Evolutionary conservation across 345 rosid genomes (phyloP), one percentile per base, ranked within the genome.

Genomic region (Populus tremula): DNA sequence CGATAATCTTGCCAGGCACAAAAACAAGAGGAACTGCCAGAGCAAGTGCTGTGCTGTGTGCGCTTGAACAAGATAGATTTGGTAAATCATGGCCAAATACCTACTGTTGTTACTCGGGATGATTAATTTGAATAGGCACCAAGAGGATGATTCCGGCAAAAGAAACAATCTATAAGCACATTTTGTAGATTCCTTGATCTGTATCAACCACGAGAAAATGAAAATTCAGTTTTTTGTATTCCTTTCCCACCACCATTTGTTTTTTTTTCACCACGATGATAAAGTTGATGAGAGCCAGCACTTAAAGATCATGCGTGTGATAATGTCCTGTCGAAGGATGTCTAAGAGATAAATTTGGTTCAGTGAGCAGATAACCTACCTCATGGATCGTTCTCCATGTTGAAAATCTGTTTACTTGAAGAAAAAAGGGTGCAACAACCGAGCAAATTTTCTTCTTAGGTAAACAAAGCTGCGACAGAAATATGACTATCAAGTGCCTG

Each of bases 1-100:
- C 20, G 50, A 18, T 74, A 62, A 47, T 27, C 63, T 66, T 68
- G 53, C 69, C 87, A 93, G 96, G 96, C 93, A 76, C 94, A 93
- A 59, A 88, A 91, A 78, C 92, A 88, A 56, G 94, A 91, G 84
- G 98, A 93, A 72, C 84, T 93, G 62, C 98, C 98, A 9, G 98
- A 93, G 80, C 93, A 88, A 86, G 94, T 88, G 64, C 49, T 93
- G 75, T 93, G 96, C 87, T 85, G 94, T 78, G 78, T 89, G 7
- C 85, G 94, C 49, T 79, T 91, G 83, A 89, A 91, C 81, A 90
- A 88, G 89, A 87, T 93, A 56, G 92, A 90, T 78, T 87, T 91
- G 63, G 86, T 87, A 54, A 91, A 92, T 81, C 87, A 82, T 50
- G 93, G 93, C 74, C 97, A 91, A 71, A 88, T 92, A 66, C 93